Base-by-base conservation (phyloP, 2,329 filamentous ascomycete species). In the Pseudogymnoascus sp. region DNA sequence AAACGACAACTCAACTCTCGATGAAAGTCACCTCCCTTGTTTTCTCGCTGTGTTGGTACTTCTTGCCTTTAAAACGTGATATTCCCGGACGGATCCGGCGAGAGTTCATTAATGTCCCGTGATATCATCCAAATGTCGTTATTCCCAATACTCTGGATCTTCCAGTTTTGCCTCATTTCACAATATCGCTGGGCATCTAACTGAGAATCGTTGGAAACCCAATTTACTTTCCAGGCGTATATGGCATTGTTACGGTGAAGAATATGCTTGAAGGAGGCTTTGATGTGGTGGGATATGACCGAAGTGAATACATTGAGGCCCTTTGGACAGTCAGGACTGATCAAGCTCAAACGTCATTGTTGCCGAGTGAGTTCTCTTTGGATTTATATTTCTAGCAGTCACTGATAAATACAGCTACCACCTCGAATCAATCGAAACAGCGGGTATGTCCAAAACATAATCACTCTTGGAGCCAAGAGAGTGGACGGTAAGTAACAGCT, bases 251-350 rank as follows among this genome's bases (percentile, higher is more conserved):
- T 1, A 46, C 59, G 1, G 36, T 65, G 36, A 79, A 80, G 68
- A 76, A 73, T 2, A 69, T 80, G 8, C 72, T 72, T 9, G 77
- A 79, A 63, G 77, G 77, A 69, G 78, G 77, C 1, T 79, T 79
- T 65, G 68, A 73, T n/a, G 77, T 74, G 3, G 76, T 74, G 1
- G 68, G 72, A 1, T 78, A 73, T 61, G 77, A 80, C 68, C 70
- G 74, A 18, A 69, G 76, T n/a, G 65, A 66, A 9, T 71, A 73
- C 42, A 75, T 78, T 14, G 77, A 77, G n/a, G 77, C 77, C 0
- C 69, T 80, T 2, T 80, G 77, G 78, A 74, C 75, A 2, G 77
- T 75, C 63, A 74, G 75, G 1, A 70, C 75, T 0, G 75, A 79
- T 59, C 67, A 71, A 9, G 64, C 65, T 1, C 71, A 72, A 62